phyloP scores from a whole-genome alignment of 148 eudicot genomes.

The Chenopodium album region DNA sequence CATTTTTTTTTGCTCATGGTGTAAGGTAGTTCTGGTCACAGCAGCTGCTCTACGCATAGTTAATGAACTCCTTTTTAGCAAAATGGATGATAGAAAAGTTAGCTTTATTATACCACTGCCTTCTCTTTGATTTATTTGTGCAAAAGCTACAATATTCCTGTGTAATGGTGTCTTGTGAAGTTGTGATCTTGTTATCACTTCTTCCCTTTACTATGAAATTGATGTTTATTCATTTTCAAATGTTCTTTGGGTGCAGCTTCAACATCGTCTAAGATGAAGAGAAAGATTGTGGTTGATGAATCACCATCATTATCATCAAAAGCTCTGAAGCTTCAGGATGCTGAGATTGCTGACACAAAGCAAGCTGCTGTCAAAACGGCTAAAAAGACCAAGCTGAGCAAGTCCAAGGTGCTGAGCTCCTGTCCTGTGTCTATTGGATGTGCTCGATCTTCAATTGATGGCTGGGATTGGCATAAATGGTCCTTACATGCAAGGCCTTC shows the following conservation, averaged over 20 bases:
- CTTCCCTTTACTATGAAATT: conserved; percentile 2
- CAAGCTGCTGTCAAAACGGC: conserved; percentile 37
- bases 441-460: conserved; percentile 84
- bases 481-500: conserved; percentile 70
- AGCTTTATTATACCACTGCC: not conserved
- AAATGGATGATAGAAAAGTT: not conserved
- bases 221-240: not conserved
- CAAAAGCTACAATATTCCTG: not conserved
- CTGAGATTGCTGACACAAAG: conserved; percentile 37
- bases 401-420: conserved; percentile 37
- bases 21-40: not conserved
- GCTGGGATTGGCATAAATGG: conserved; percentile 98
- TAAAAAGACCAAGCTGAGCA: conserved; percentile 35
- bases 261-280: conserved; percentile 46
- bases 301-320: conserved; percentile 37
- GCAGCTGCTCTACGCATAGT: not conserved
- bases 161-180: not conserved
- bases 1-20: not conserved
- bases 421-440: conserved; percentile 78
- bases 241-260: conserved; percentile 35
- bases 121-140: not conserved
- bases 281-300: conserved; percentile 51
- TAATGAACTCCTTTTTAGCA: not conserved
- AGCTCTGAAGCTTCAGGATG: conserved; percentile 36
- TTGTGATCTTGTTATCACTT: conserved; percentile 1